Evolutionary conservation across 495 filamentous ascomycete genomes (phyloP).

Genomic region (Oleoguttula mirabilis): DNA sequence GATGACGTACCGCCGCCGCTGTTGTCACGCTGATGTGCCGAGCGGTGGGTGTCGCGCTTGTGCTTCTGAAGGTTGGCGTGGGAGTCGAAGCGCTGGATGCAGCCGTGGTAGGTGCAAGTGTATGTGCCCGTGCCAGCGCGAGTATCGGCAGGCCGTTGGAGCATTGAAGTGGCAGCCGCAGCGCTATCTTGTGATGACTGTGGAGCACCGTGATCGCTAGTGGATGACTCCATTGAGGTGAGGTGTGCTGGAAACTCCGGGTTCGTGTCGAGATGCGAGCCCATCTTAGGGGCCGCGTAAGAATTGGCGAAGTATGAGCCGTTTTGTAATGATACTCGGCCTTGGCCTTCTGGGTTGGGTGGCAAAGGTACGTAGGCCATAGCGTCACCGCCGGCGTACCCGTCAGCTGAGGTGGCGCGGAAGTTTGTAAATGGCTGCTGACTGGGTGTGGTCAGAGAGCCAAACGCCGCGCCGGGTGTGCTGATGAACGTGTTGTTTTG

Average conservation of each 20-base stretch:
- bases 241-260: constrained; percentile 52
- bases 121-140: constrained; percentile 76
- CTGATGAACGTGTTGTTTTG: constrained; percentile 4
- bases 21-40: constrained; percentile 18
- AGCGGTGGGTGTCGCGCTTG: constrained; percentile 83
- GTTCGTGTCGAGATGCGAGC: constrained; percentile 15
- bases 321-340: too few relatives aligned
- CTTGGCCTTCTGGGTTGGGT: constrained; percentile 8
- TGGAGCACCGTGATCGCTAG: constrained; percentile 37
- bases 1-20: neutral
- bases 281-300: constrained; percentile 17
- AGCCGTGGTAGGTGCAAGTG: constrained; percentile 89
- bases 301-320: constrained; percentile 1
- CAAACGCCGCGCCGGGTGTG: constrained; percentile 22
- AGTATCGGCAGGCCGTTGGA: constrained; percentile 45
- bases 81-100: constrained; percentile 75
- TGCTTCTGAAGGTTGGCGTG: constrained; percentile 82
- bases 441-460: constrained; percentile 16
- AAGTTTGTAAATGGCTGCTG: constrained; percentile 5
- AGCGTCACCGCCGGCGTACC: constrained; percentile 1
- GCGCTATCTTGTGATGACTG: constrained; percentile 21
- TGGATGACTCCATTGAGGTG: constrained; percentile 53
- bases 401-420: constrained; percentile 21
- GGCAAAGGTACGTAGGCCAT: constrained; percentile 13
- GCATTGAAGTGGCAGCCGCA: constrained; percentile 22